A percentile compares a stretch with the other conserved stretches of the same genome.
phyloP scores from a whole-genome alignment of 129 eudicot species.

The Logfia minima region DNA sequence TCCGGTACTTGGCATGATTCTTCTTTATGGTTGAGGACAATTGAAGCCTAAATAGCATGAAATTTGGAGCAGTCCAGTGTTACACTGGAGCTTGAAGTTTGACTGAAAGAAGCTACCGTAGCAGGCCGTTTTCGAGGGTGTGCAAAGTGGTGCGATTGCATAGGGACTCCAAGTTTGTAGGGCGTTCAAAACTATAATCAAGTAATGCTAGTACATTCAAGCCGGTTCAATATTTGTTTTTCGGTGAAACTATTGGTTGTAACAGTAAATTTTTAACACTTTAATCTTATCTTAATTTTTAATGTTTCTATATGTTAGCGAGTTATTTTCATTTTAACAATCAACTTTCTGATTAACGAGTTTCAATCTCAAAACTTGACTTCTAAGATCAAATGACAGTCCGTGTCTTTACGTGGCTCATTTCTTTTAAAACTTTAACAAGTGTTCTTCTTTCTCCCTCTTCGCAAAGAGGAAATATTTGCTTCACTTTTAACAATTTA shows the following conservation, averaged over 20 bases:
- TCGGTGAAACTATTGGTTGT: neutral
- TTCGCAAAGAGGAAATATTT: neutral
- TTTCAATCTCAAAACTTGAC: neutral
- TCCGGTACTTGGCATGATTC: conserved; percentile 83
- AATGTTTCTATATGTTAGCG: neutral
- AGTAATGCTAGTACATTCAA: neutral
- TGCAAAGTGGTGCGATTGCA: neutral
- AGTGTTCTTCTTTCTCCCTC: neutral
- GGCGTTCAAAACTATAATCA: neutral
- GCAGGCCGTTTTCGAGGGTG: neutral
- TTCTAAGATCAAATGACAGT: neutral
- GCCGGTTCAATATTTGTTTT: neutral
- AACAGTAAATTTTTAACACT: neutral
- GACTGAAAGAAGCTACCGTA: conserved; percentile 19
- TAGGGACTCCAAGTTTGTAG: too few relatives aligned
- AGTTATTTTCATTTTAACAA: neutral
- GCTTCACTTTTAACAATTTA: neutral
- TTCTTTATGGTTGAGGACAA: neutral
- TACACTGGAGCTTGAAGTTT: conserved; percentile 27
- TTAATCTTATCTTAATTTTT: neutral
- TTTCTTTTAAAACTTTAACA: neutral
- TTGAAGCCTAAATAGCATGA: conserved; percentile 27
- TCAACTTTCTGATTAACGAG: neutral
- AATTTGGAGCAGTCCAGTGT: conserved; percentile 8
- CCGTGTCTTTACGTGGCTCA: neutral